Conservation (phyloP, 2,329 filamentous ascomycete species). For the Alternaria consortialis region DNA sequence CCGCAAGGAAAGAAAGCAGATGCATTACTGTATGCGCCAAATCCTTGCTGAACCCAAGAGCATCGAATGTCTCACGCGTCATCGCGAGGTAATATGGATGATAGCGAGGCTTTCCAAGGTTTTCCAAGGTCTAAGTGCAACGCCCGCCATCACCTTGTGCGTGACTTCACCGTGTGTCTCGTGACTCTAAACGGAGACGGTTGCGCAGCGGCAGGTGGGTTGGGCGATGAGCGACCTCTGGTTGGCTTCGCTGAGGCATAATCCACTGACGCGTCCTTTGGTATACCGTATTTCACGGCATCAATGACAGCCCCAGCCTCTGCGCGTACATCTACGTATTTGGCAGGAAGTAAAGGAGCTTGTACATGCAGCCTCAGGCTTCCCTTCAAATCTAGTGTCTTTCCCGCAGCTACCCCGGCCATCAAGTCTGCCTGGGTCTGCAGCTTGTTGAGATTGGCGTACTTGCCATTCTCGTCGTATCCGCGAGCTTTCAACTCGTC, state of each 20-base stretch:
- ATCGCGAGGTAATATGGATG: background rate
- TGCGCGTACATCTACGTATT: conserved; percentile 35
- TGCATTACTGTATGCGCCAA: background rate
- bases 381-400: conserved; percentile 30
- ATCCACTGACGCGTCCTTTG: background rate
- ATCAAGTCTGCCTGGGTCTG: conserved; percentile 4
- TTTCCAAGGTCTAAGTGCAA: background rate
- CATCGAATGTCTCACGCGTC: background rate
- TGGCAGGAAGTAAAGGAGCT: conserved; percentile 36
- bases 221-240: background rate
- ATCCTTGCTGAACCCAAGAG: background rate
- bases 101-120: background rate
- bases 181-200: background rate
- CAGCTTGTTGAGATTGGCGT: conserved; percentile 17
- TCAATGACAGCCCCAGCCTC: conserved; percentile 35
- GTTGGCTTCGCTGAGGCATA: background rate
- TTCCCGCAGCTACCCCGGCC: conserved; percentile 9
- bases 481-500: conserved; percentile 40
- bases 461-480: conserved; percentile 39
- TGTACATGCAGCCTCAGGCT: conserved; percentile 38
- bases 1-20: background rate
- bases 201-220: background rate
- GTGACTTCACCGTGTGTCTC: background rate
- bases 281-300: conserved; percentile 1
- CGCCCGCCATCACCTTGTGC: background rate